Base-by-base conservation (phyloP, 2,329 filamentous ascomycete species). In the Pezicula rhizophila region DNA sequence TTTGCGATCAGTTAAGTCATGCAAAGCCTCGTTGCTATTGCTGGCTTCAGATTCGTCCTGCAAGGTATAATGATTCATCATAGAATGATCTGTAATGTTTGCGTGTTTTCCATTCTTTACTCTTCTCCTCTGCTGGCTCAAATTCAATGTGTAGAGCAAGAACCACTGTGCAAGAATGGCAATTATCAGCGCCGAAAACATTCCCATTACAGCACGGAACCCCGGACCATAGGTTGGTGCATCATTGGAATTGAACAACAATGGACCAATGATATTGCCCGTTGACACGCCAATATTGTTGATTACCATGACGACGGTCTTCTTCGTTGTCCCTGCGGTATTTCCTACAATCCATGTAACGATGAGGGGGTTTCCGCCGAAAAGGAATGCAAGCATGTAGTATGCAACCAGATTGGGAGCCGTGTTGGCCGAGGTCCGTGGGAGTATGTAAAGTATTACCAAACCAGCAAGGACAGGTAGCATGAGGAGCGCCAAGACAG, bases 331-430 rank as follows among this genome's bases (percentile, higher is more conserved):
- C 5, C 84, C 84, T 0, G 73, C 84, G 0, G 81, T 85, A 62
- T 87, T 87, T 8, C 77, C 80, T 5, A 86, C 74, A 49, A 86
- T 81, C 83, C 84, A 88, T 0, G 79, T 75, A 0, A 86, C 77
- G 20, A 85, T 77, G 8, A 87, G 68, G 0, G 82, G 82, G 56
- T 84, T 85, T 1, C 76, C 79, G 1, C 79, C 80, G 52, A 81
- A 87, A 8, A 86, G 67, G 62, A 85, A 85, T 0, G 80, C 77
- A 0, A 85, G 72, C 2, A 86, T 68, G 56, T 86, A 86, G 63
- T 85, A 86, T 0, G 76, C 81, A 0, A 71, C 75, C 2, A 87
- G 68, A 2, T 84, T 59, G 0, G 71, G 66, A 0, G 72, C 69
- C 41, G 71, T 69, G n/a, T 73, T 63, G 1, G 67, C 33, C 4